Evolutionary conservation across 371 early-diverging fungal genomes (phyloP), one percentile per base, ranked within the genome.

Genomic region (Mortierella sp.): DNA sequence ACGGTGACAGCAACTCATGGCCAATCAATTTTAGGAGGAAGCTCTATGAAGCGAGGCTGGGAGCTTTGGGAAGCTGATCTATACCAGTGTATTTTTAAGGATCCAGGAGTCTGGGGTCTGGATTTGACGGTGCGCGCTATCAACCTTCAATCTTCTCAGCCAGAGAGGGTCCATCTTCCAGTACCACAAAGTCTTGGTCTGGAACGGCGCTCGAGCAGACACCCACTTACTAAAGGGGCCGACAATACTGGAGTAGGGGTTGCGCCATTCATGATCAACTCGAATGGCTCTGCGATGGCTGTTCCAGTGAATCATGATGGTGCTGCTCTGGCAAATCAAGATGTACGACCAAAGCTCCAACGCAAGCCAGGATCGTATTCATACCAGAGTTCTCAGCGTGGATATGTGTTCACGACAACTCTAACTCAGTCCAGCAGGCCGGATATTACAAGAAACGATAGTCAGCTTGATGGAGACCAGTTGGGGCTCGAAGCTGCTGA

Each of bases 1-100:
- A n/a, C 35, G 6, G 9, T 49, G 18, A 35, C 52, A 1, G n/a
- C 43, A 10, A 40, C 32, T 30, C 63, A 62, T 4, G 67, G 66
- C 6, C 55, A 59, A 16, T 4, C 63, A 22, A 2, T 14, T 20
- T 18, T 30, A 20, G 52, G 55, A 11, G 62, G 63, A 5, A 12
- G 61, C 20, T 60, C 64, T 5, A 52, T 37, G 28, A 81, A 81
- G 28, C 65, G 81, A 66, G 76, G 81, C 10, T 81, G 81, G 81
- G 81, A 81, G 22, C 59, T 81, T 10, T 81, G 81, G 81, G 81
- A 81, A 54, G 81, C 81, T 14, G 81, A 81, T 26, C 70, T 81
- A 6, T 81, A 75, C 51, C 81, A 81, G 40, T 81, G 81, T 35
- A 72, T 81, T n/a, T 81, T 81, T 54, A 75, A 70, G 39, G 73